Conservation (phyloP, 805 yeast species). For the Citeromyces nyonsensis region DNA sequence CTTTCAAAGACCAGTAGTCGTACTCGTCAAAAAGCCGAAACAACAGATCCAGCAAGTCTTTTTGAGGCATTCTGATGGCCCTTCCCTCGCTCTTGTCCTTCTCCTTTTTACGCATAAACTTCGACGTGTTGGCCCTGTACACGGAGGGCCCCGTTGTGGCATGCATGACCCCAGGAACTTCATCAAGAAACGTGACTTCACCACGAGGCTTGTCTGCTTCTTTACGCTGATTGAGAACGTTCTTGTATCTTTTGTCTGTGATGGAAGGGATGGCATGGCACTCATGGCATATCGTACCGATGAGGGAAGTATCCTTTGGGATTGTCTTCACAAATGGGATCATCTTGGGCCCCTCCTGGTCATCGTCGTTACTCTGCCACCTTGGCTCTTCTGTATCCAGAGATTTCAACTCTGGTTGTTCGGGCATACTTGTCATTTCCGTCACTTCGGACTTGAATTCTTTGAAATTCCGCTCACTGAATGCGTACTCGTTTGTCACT, state of each 20-base stretch:
- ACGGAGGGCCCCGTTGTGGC: conserved; percentile 79
- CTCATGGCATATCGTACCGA: conserved; percentile 86
- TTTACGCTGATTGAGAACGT: conserved; percentile 39
- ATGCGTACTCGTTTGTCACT: conserved; percentile 76
- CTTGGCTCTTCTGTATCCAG: conserved; percentile 14
- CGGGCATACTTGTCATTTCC: conserved; percentile 34
- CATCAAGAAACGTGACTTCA: conserved; percentile 56
- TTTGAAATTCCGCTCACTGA: conserved; percentile 72
- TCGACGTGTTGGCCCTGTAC: conserved; percentile 48
- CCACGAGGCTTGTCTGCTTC: conserved; percentile 41
- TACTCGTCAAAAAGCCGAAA: conserved; percentile 87
- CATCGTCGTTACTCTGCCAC: neutral
- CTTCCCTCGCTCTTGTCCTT: conserved; percentile 50
- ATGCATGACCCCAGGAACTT: conserved; percentile 77
- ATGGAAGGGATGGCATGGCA: conserved; percentile 77
- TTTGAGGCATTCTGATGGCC: conserved; percentile 88
- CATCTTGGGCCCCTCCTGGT: conserved; percentile 8
- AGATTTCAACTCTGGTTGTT: conserved; percentile 29
- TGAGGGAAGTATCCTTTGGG: conserved; percentile 73
- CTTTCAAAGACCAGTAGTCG: conserved; percentile 94
- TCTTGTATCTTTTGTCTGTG: conserved; percentile 49
- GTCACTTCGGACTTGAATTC: conserved; percentile 35
- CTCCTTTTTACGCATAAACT: conserved; percentile 45
- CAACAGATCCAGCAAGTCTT: conserved; percentile 75
- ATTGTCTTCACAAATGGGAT: conserved; percentile 80